These are phyloP conservation scores for Backusella morwellensis DNA, from an alignment of 192 early-diverging fungal genomes.

Conservation along the genomic window DNA sequence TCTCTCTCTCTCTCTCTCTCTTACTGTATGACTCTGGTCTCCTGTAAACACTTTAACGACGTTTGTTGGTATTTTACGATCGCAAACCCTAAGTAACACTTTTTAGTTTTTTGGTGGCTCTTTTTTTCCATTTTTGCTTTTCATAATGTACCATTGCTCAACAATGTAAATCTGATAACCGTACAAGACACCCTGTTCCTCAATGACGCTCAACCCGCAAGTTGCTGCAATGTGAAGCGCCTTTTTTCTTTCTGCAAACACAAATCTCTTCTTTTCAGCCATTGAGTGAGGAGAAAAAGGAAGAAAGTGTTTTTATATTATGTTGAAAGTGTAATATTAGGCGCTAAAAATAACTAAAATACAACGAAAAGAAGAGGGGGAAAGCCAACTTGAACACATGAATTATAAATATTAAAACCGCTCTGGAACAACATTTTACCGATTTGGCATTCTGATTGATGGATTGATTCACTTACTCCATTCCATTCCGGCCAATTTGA, in stretches of 20 bases:
- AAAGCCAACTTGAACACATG: too few species aligned
- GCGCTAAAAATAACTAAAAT: too few species aligned
- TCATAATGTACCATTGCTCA: conserved; percentile 42
- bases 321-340: too few species aligned
- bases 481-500: too few species aligned
- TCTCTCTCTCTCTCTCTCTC: neutral
- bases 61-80: conserved; percentile 35
- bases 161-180: conserved; percentile 49
- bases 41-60: conserved; percentile 47
- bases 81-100: conserved; percentile 36
- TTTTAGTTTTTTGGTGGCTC: neutral
- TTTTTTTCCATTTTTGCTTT: neutral
- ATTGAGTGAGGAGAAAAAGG: conserved; percentile 10
- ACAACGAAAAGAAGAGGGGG: too few species aligned
- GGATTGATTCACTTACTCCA: too few species aligned
- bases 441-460: too few species aligned
- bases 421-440: too few species aligned
- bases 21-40: conserved; percentile 35
- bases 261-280: conserved; percentile 30
- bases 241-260: conserved; percentile 36
- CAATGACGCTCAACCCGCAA: conserved; percentile 24
- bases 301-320: too few species aligned
- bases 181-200: conserved; percentile 24
- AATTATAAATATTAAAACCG: too few species aligned
- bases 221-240: conserved; percentile 23